Conservation (phyloP, 2,329 filamentous ascomycete genomes). For the Leptographium lundbergii region DNA sequence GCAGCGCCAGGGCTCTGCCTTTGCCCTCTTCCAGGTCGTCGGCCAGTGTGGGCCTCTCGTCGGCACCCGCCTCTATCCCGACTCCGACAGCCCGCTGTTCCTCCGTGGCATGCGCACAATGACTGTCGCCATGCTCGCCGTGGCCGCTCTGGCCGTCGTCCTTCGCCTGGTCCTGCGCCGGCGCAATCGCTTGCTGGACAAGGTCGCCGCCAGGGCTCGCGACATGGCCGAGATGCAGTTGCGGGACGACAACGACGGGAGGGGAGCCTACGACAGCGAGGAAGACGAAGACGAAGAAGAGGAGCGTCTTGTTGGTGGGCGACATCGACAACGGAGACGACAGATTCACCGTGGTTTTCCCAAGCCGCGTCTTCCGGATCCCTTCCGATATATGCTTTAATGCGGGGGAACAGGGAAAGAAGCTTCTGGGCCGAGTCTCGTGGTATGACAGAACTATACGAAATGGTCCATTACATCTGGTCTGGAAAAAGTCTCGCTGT, state of each 20-base stretch:
- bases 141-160: constrained; percentile 40
- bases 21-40: constrained; percentile 69
- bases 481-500: neutral
- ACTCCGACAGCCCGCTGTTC: constrained; percentile 47
- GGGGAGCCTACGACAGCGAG: neutral
- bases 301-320: neutral
- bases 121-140: constrained; percentile 47
- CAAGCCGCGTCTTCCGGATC: neutral
- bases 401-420: neutral
- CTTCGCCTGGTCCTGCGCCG: constrained; percentile 40
- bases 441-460: neutral
- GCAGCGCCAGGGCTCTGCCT: constrained; percentile 52
- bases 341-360: neutral
- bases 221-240: constrained; percentile 23
- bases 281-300: neutral
- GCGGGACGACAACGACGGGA: constrained; percentile 6
- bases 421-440: neutral
- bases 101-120: constrained; percentile 49
- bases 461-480: neutral
- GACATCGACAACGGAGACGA: neutral
- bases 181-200: constrained; percentile 35
- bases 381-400: constrained; percentile 2
- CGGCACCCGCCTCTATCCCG: constrained; percentile 54
- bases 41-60: constrained; percentile 68
- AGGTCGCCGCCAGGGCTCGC: constrained; percentile 10